Conservation (phyloP, 2,329 filamentous ascomycete species). For the Raffaelea albimanens region DNA sequence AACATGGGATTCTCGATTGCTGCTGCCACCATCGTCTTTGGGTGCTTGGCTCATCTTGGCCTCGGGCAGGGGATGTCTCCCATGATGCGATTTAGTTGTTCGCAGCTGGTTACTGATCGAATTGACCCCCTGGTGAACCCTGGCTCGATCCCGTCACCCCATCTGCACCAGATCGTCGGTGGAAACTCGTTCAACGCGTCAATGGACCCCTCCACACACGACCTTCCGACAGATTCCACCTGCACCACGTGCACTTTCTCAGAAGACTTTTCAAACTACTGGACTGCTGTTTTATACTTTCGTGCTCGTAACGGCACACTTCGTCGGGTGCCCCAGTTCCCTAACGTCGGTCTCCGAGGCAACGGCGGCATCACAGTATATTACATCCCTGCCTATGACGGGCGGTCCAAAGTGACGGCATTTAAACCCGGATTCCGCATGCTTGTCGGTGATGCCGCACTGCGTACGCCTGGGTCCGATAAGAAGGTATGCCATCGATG, state of each 20-base stretch:
- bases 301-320: conserved; percentile 21
- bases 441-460: conserved; percentile 22
- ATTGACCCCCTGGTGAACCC: conserved; percentile 23
- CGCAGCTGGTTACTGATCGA: conserved; percentile 16
- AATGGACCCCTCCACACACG: conserved; percentile 19
- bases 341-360: conserved; percentile 5
- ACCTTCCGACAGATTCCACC: conserved; percentile 13
- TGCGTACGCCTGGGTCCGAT: conserved; percentile 11
- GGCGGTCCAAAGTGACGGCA: conserved; percentile 26
- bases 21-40: too few relatives aligned
- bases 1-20: too few relatives aligned
- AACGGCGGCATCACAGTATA: conserved; percentile 26
- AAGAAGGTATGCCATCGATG: conserved; percentile 19
- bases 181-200: conserved; percentile 30
- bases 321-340: conserved; percentile 16
- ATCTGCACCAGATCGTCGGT: conserved; percentile 29
- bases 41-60: too few relatives aligned
- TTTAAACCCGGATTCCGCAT: conserved; percentile 33
- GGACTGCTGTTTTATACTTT: conserved; percentile 24
- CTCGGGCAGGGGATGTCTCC: neutral
- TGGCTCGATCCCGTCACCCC: conserved; percentile 22
- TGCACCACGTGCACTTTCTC: conserved; percentile 23
- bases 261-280: conserved; percentile 28
- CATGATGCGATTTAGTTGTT: conserved; percentile 17
- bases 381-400: conserved; percentile 29